A percentile compares a stretch with the other conserved stretches of the same genome.
Evolutionary conservation across 2,329 filamentous ascomycete species (phyloP).

Genomic region (Thermochaetoides dissita): DNA sequence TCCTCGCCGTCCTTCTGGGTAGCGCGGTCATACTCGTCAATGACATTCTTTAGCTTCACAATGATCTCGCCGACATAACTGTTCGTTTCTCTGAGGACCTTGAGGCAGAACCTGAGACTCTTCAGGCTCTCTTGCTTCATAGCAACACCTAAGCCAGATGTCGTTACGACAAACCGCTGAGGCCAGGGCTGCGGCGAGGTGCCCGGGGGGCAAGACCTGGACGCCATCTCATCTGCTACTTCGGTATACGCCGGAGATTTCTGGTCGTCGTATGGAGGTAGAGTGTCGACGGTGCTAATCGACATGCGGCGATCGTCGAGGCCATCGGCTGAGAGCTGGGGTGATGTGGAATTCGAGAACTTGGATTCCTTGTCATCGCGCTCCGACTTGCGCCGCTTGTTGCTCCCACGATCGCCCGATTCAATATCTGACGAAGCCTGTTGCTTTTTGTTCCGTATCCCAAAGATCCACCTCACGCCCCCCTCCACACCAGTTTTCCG

Average conservation of each 20-base stretch:
- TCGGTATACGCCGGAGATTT: conserved; percentile 64
- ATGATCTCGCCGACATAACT: conserved; percentile 66
- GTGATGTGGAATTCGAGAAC: not conserved
- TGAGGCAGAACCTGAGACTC: conserved; percentile 72
- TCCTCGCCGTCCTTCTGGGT: conserved; percentile 7
- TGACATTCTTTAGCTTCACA: conserved; percentile 54
- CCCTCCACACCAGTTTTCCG: conserved; percentile 78
- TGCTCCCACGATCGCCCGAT: conserved; percentile 28
- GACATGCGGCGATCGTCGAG: conserved; percentile 42
- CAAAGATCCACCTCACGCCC: conserved; percentile 72
- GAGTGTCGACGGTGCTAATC: conserved; percentile 55
- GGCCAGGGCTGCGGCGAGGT: conserved; percentile 45
- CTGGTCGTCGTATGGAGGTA: conserved; percentile 73
- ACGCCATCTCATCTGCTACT: conserved; percentile 22
- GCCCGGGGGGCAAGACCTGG: conserved; percentile 17
- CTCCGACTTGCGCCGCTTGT: conserved; percentile 40
- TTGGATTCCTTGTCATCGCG: conserved; percentile 3
- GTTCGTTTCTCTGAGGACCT: conserved; percentile 69
- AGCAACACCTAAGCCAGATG: conserved; percentile 77
- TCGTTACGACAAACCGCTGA: conserved; percentile 74
- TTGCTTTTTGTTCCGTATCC: conserved; percentile 35
- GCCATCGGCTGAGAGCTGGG: conserved; percentile 15
- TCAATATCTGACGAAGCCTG: conserved; percentile 34
- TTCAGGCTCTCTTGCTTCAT: conserved; percentile 80
- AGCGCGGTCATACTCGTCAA: conserved; percentile 62